phyloP scores from a whole-genome alignment of 345 rosid species.

The Rubroshorea leprosula region DNA sequence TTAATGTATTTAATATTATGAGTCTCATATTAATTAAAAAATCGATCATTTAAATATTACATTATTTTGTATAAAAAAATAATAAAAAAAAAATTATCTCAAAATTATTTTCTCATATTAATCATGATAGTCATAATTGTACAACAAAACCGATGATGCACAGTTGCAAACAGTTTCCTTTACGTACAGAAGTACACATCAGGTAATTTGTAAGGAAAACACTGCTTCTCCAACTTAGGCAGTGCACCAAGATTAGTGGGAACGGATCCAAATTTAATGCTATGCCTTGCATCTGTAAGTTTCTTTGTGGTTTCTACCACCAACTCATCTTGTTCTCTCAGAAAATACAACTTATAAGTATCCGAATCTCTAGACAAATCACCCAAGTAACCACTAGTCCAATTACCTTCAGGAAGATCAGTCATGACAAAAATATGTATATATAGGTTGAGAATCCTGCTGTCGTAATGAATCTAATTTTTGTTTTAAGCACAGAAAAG shows the following conservation, averaged over 20 bases:
- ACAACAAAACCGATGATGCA: slow-evolving; percentile 90
- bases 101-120: too few species aligned
- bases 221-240: slow-evolving; percentile 32
- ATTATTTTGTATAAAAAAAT: too few species aligned
- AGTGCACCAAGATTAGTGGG: slow-evolving; percentile 23
- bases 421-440: slow-evolving; percentile 83
- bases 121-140: too few species aligned
- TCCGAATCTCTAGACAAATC: slow-evolving; percentile 49
- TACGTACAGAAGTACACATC: slow-evolving; percentile 61
- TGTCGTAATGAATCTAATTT: slow-evolving; percentile 53
- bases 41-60: too few species aligned
- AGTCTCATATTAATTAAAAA: too few species aligned
- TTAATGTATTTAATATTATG: too few species aligned
- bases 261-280: slow-evolving; percentile 40
- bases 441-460: slow-evolving; percentile 26
- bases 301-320: slow-evolving; percentile 40
- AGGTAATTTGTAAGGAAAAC: slow-evolving; percentile 34
- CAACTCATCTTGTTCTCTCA: slow-evolving; percentile 51
- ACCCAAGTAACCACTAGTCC: slow-evolving; percentile 78
- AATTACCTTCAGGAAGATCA: slow-evolving; percentile 78
- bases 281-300: slow-evolving; percentile 41
- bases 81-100: too few species aligned
- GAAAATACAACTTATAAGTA: slow-evolving; percentile 48
- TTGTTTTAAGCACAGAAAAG: slow-evolving; percentile 55
- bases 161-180: slow-evolving; percentile 90